Evolutionary conservation across 1,139 yeast genomes (phyloP), one percentile per base, ranked within the genome.

Genomic region (Hyphopichia burtonii): DNA sequence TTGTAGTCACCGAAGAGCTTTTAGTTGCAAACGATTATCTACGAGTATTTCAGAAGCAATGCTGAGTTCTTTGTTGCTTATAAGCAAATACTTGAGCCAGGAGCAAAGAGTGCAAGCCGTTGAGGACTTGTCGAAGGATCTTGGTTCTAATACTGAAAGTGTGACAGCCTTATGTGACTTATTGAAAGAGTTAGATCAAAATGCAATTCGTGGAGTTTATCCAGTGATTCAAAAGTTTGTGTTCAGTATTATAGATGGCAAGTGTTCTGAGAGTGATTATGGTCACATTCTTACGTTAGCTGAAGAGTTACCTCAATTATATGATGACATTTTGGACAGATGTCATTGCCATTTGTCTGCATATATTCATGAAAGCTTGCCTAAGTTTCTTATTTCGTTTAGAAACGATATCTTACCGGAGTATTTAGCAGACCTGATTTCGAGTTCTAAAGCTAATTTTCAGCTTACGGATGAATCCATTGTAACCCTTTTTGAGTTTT

Each of bases 101-200:
- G 52, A 44, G 3, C 59, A 65, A 37, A 63, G 61, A 44, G 46
- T 47, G 4, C 62, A 56, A 31, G 51, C 69, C 27, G 66, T 64
- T 2, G 38, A 52, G 4, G 53, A 48, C 7, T 48, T 66, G 22
- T 54, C 67, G 1, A 17, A 39, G 7, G 52, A 51, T 23, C 44
- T 63, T 19, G 40, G 40, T 10, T 47, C 47, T 14, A 41, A 47
- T 41, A 45, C 53, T 1, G 59, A 50, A 18, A 59, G 53, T 43
- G 46, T 59, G 4, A 47, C 53, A 10, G 61, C 65, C 1, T 59
- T 74, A 28, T 64, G 69, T 51, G 77, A 72, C 28, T 47, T 74
- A 22, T 44, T 71, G 16, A 61, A 58, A 10, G 59, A 55, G 11
- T 54, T 64, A 3, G 64, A 67, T 30, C 47, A 52, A 7, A 42